A percentile compares a stretch with the other conserved stretches of the same genome.
These are phyloP conservation scores for Prunella vulgaris DNA, from an alignment of 257 asterid species.

Conservation along the genomic window DNA sequence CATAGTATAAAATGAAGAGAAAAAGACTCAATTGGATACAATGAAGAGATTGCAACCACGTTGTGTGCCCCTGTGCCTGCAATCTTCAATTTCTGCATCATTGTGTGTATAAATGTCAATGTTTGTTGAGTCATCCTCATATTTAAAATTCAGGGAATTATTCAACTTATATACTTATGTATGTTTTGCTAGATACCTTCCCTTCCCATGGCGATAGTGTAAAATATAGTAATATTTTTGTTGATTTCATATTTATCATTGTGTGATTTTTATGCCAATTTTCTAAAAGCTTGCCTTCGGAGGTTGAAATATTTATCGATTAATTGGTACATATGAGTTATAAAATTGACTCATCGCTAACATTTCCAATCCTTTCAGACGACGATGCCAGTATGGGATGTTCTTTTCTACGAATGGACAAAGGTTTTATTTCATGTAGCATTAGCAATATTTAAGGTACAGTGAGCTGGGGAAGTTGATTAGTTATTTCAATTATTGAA, in stretches of 20 bases:
- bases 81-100: neutral
- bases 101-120: neutral
- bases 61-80: neutral
- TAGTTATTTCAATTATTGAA: conserved; percentile 5
- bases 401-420: conserved; percentile 96
- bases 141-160: neutral
- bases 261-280: conserved; percentile 96
- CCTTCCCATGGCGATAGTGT: neutral
- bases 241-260: neutral
- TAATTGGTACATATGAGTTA: neutral
- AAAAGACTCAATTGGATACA: too few species aligned
- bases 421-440: conserved; percentile 80
- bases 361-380: conserved; percentile 52
- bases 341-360: conserved; percentile 11
- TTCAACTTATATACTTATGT: neutral
- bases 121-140: too few species aligned
- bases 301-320: conserved; percentile 41
- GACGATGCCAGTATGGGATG: conserved; percentile 92
- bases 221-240: neutral
- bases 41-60: too few species aligned
- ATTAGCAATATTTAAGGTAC: conserved; percentile 83
- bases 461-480: neutral
- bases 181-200: neutral
- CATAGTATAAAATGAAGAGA: too few species aligned
- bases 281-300: conserved; percentile 96